Evolutionary conservation across 2,329 filamentous ascomycete species (phyloP), one percentile per base, ranked within the genome.

Genomic region (Lomentospora prolificans): DNA sequence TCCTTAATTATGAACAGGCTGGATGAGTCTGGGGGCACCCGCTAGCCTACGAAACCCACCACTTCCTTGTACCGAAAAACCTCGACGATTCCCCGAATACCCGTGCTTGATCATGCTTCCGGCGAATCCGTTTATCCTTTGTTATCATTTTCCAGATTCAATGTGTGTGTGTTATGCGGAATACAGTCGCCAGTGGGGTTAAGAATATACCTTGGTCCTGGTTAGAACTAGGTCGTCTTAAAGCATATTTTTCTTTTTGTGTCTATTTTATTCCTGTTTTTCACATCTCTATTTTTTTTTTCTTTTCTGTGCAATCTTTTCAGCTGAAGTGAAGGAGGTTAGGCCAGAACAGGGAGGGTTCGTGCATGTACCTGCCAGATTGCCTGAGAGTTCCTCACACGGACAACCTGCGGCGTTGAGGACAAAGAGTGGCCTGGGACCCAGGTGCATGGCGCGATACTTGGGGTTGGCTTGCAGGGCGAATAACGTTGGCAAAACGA

Each of bases 221-320:
- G 44, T 57, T 51, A 57, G 55, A 55, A 58, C 53, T 55, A 55
- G 50, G 53, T 51, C 25, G 48, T 55, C n/a, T 53, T 57, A 55
- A 56, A 17, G 36, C 27, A 53, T 56, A 51, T 27, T 27, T 46
- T 24, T 51, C 19, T 36, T 57, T 48, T 51, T 25, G 17, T 25
- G 17, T 48, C 44, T 22, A 48, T 22, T 48, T 25, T n/a, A n/a
- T 12, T 48, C 30, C 6, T 12, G 6, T 56, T 52, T 57, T 30
- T 51, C 30, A 46, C 51, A 41, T 33, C 50, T 53, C 50, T 53
- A 44, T 55, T 53, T 53, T 48, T 41, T n/a, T 33, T 17, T 39
- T 53, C 27, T 14, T 31, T 51, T 31, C n/a, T 46, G 28, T 55
- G 46, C 53, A 24, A 4, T 33, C 27, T 48, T 51, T 36, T n/a